Evolutionary conservation across 352 stramenopile genomes (phyloP), one percentile per base, ranked within the genome.

Genomic region (Globisporangium solare): DNA sequence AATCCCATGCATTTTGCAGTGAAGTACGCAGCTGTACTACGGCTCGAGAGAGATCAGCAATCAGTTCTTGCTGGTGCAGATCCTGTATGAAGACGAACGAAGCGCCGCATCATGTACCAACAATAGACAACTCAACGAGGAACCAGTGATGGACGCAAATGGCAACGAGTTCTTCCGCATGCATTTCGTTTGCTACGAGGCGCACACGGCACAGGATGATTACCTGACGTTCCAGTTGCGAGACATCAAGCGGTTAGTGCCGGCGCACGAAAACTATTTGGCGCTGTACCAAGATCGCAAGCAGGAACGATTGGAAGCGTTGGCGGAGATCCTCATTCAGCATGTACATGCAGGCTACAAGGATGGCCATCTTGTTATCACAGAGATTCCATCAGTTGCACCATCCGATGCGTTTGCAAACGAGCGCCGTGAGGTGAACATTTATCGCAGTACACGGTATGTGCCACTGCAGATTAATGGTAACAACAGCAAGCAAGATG

Each of bases 301-400:
- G 27, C 63, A 65, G 6, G 63, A 86, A 47, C 58, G 73, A 11
- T 58, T 75, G 17, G 46, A 73, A 40, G 74, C 70, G 18, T 37
- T 92, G 14, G 74, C 71, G 0, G 76, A 86, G 18, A 32, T 77
- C 11, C 56, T 92, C 8, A 52, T 85, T 15, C n/a, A 21, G 1
- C 60, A 79, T 14, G 47, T 83, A 15, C 73, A 79, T 11, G 72
- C 79, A 1, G 79, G 82, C 15, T 89, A 83, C 61, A 92, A 89
- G 63, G 80, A 85, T 31, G 79, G 79, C 2, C 78, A 85, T 22
- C 61, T 92, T 6, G 68, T 89, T 6, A 39, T 92, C 49, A 70
- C 67, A 0, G 76, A 92, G 56, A 37, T 57, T 11, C 63, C 63
- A n/a, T 13, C 41, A 6, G 2, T 14, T 12, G 35, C 43, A 3